Evolutionary conservation across 768 basidiomycete genomes (phyloP), one percentile per base, ranked within the genome.

Genomic region (Tremella mesenterica): DNA sequence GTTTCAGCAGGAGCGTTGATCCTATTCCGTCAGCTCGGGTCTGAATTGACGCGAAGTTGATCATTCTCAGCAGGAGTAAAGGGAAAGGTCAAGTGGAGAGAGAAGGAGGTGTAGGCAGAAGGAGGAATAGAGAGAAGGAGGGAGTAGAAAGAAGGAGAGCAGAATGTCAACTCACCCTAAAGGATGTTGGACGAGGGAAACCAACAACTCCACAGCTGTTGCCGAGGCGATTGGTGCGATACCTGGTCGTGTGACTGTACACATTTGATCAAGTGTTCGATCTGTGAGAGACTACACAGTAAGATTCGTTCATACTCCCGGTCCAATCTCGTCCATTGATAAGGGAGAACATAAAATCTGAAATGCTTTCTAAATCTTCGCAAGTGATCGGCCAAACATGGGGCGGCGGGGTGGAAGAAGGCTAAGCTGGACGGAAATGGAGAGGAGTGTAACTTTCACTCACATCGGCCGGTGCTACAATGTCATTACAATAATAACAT

Each of bases 401-500:
- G n/a, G n/a, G n/a, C n/a, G n/a, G n/a, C n/a, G n/a, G n/a, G n/a
- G n/a, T n/a, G n/a, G n/a, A n/a, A n/a, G n/a, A n/a, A n/a, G 26
- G 20, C 28, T 47, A 25, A 46, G 59, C 23, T 25, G 31, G 16
- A 31, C 10, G 27, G 18, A n/a, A 4, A 0, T 29, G 20, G 3
- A 30, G 21, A 47, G 8, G 8, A 25, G 28, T 10, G 9, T 26
- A 1, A 36, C 16, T 1, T n/a, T 25, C 10, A 73, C 79, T 67
- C 76, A 93, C 92, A 71, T 99, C 92, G 16, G 86, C 82, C 7
- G 95, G 92, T 0, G 93, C 95, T 33, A 96, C 91, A 52, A 96
- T 87, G 60, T 99, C 95, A 64, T 96, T 96, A 74, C 95, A 99
- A 70, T 89, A 99, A 71, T 99, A 97, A 67, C 95, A 99, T 3